phyloP scores from a whole-genome alignment of 768 basidiomycete species.

The Galerina marginata region DNA sequence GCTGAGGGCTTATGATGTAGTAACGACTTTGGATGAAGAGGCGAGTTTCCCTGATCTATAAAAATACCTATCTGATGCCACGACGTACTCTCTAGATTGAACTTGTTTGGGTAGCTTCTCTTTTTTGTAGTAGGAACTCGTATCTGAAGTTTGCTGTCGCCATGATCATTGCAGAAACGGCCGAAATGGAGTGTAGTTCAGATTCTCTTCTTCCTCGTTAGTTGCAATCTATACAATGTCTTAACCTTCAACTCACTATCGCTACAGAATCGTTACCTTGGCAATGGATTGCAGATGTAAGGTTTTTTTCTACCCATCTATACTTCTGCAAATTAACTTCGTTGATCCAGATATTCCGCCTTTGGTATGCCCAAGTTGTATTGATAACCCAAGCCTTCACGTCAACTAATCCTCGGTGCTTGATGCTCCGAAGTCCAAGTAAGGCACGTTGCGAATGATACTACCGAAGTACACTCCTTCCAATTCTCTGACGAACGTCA shows the following conservation, averaged over 20 bases:
- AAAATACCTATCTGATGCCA: background rate
- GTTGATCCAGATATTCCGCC: background rate
- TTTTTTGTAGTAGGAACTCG: too few species aligned
- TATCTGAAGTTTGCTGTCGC: background rate
- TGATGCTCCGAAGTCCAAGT: too few species aligned
- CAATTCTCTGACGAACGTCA: background rate
- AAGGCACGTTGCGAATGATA: too few species aligned
- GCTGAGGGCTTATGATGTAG: background rate
- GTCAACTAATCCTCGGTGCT: too few species aligned
- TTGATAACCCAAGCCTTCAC: too few species aligned
- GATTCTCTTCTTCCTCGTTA: slow-evolving; percentile 14
- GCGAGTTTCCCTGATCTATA: background rate
- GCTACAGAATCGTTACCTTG: slow-evolving; percentile 16
- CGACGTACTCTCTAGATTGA: slow-evolving; percentile 9
- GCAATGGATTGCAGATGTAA: slow-evolving; percentile 6
- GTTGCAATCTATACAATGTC: background rate
- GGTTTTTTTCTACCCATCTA: too few species aligned
- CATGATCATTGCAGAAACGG: slow-evolving; percentile 10
- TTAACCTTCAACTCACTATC: too few species aligned
- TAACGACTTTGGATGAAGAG: slow-evolving; percentile 14
- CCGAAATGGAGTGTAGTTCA: slow-evolving; percentile 18
- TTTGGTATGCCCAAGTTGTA: background rate
- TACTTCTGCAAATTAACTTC: background rate
- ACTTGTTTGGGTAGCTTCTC: slow-evolving; percentile 14
- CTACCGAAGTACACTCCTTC: too few species aligned